Percentiles rank a stretch among this genome's conserved stretches.
Evolutionary conservation across 1,284 basidiomycete genomes (phyloP).

Genomic region (Cryptococcus hybrid): DNA sequence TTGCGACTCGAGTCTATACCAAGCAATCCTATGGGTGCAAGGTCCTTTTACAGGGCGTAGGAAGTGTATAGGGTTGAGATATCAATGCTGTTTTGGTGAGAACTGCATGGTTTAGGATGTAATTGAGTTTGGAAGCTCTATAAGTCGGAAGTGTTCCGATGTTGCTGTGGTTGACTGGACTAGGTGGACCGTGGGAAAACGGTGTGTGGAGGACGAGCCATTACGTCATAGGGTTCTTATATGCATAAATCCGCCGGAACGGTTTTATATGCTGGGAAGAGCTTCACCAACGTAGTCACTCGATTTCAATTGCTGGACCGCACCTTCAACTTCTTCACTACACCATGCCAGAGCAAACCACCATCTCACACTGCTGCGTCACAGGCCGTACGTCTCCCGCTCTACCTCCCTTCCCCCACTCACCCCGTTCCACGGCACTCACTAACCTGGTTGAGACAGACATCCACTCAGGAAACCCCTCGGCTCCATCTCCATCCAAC

Average conservation of each 20-base stretch:
- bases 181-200: background rate
- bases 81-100: no score
- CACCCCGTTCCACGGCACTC: background rate
- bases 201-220: background rate
- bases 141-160: no score
- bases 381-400: conserved; percentile 31
- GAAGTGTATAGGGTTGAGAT: no score
- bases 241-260: no score
- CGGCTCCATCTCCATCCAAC: conserved; percentile 26
- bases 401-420: background rate
- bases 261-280: no score
- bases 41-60: no score
- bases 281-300: no score
- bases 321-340: background rate
- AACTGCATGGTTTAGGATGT: no score
- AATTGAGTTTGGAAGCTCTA: no score
- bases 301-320: background rate
- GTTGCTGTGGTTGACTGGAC: no score
- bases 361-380: conserved; percentile 34
- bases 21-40: no score
- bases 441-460: conserved; percentile 14
- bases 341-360: conserved; percentile 34
- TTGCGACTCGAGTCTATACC: no score
- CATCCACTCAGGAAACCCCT: conserved; percentile 38
- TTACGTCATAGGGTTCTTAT: background rate